Evolutionary conservation across 768 basidiomycete species (phyloP).

Genomic region (Austroboletus festivus): DNA sequence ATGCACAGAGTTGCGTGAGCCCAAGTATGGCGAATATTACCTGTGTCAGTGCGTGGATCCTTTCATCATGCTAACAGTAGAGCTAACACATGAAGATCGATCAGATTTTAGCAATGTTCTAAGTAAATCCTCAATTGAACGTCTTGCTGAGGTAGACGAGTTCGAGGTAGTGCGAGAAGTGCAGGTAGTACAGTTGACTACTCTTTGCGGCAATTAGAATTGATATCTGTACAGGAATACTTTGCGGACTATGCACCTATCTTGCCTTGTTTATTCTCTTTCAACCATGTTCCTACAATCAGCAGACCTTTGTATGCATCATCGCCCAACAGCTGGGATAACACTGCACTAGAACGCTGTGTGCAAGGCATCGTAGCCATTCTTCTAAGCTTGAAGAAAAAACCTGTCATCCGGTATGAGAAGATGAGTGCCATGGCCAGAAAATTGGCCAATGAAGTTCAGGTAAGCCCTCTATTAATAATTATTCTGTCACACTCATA

Average conservation of each 20-base stretch:
- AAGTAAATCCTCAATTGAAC: slow-evolving; percentile 86
- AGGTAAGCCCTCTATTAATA: slow-evolving; percentile 43
- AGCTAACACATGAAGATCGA: slow-evolving; percentile 14
- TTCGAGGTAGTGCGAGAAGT: slow-evolving; percentile 96
- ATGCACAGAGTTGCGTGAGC: slow-evolving; percentile 80
- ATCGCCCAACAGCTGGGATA: slow-evolving; percentile 70
- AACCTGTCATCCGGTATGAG: slow-evolving; percentile 91
- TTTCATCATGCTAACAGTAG: slow-evolving; percentile 18
- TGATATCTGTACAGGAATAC: slow-evolving; percentile 66
- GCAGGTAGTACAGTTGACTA: slow-evolving; percentile 56
- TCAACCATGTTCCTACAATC: slow-evolving; percentile 69
- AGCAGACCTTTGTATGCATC: slow-evolving; percentile 69
- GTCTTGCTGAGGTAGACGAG: slow-evolving; percentile 90
- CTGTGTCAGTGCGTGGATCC: slow-evolving; percentile 91
- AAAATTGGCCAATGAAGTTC: slow-evolving; percentile 82
- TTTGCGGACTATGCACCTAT: slow-evolving; percentile 95
- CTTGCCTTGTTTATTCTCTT: slow-evolving; percentile 80
- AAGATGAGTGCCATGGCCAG: slow-evolving; percentile 90
- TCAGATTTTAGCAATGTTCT: slow-evolving; percentile 94
- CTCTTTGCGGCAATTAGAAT: background rate
- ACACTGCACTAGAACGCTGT: slow-evolving; percentile 68
- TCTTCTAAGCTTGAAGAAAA: slow-evolving; percentile 92
- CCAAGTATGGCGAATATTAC: slow-evolving; percentile 97
- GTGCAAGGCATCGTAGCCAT: slow-evolving; percentile 82
- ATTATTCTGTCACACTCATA: slow-evolving; percentile 4